Base-by-base conservation (phyloP, 169 alveolate genomes). In the Theileria equi region DNA sequence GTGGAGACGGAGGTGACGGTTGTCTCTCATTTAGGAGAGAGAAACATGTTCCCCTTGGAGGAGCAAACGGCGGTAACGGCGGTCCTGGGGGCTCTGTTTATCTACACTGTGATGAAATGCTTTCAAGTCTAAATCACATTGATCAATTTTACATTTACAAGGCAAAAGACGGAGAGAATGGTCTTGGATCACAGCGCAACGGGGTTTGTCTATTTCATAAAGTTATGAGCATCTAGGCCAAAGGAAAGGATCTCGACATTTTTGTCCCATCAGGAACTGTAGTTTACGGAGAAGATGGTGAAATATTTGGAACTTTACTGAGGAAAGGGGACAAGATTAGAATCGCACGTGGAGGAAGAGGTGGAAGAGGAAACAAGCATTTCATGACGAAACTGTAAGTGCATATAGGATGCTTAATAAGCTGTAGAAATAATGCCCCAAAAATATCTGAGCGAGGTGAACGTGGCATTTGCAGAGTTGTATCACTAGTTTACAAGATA, bases 11-110 rank as follows among this genome's bases (percentile, higher is more conserved):
- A 5, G 97, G 97, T 19, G 82, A 90, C 67, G 97, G 97, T 28
- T 89, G 94, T 62, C 71, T 68, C 41, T 87, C 94, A 13, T 90
- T 86, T 64, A 74, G 88, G 50, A 65, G 94, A 54, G 91, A 89
- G 66, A 84, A 92, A 36, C 84, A 74, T 36, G 89, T 81, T 31
- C 89, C 90, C 16, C 54, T 89, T 13, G 93, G 91, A 34, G 93
- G 93, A 11, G 96, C 97, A 16, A 91, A 91, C 54, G 98, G 98
- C 21, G 98, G 98, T 0, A 81, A 81, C 69, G 98, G 98, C 16
- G 98, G 98, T 13, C 81, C 80, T 31, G 98, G 98, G 28, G 98
- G 98, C 3, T 84, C 86, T 59, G 92, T 95, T 3, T 81, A 71
- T 47, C 66, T 94, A 28, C 59, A 69, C 50, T 89, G 95, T 10